Conservation (phyloP, 306 rosid genomes). For the Cucurbita ficifolia region DNA sequence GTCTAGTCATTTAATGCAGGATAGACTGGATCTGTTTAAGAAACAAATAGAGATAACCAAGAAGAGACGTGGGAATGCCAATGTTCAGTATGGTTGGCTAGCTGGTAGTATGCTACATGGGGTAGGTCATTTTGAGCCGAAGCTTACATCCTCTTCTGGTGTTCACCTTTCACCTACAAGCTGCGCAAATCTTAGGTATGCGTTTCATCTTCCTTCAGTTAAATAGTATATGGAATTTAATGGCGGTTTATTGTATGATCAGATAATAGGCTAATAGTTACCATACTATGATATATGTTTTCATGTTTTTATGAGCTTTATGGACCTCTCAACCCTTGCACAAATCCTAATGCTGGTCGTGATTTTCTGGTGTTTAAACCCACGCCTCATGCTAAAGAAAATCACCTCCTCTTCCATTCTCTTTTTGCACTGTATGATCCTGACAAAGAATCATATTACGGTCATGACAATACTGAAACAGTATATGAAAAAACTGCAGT, state of each 20-base stretch:
- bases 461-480: background rate
- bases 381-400: background rate
- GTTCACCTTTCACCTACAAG: slow-evolving; percentile 15
- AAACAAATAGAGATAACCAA: slow-evolving; percentile 16
- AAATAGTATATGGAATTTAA: background rate
- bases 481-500: background rate
- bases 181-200: slow-evolving; percentile 12
- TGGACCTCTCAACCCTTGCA: background rate
- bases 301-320: background rate
- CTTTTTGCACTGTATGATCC: background rate
- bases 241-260: background rate
- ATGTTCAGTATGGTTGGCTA: slow-evolving; percentile 19
- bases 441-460: background rate
- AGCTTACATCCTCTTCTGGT: slow-evolving; percentile 6
- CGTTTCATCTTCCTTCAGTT: background rate
- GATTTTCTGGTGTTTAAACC: background rate
- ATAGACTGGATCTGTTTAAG: slow-evolving; percentile 8
- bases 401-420: background rate
- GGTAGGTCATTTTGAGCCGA: background rate
- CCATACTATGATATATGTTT: background rate
- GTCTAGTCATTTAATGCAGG: slow-evolving; percentile 7
- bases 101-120: slow-evolving; percentile 9
- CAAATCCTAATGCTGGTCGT: background rate
- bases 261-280: background rate
- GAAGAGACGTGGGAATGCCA: slow-evolving; percentile 14